Percentiles rank a stretch among this genome's conserved stretches.
Evolutionary conservation across 2,329 filamentous ascomycete species (phyloP).

Genomic region (Neofusicoccum cordaticola): DNA sequence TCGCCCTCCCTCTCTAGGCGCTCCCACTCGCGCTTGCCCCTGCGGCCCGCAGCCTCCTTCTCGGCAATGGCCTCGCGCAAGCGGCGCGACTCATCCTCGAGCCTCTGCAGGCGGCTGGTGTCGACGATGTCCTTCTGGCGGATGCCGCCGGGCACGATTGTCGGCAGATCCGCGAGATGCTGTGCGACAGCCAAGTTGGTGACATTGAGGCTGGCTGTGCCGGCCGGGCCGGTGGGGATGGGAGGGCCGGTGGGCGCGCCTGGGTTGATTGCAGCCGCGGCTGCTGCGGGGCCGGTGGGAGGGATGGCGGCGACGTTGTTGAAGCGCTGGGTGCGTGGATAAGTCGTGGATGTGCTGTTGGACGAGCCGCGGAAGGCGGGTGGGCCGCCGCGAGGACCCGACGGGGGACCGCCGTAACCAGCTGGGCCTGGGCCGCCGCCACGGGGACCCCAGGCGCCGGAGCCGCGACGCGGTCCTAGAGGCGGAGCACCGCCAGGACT

Average conservation of each 20-base stretch:
- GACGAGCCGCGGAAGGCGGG: conserved; percentile 40
- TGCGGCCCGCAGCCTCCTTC: conserved; percentile 45
- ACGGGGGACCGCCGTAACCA: conserved; percentile 29
- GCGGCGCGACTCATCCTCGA: conserved; percentile 48
- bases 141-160: conserved; percentile 43
- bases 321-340: conserved; percentile 49
- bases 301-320: conserved; percentile 14
- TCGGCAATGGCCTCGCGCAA: conserved; percentile 46
- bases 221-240: conserved; percentile 14
- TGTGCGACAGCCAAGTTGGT: conserved; percentile 21
- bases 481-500: conserved; percentile 33
- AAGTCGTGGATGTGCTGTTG: conserved; percentile 45
- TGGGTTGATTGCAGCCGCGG: conserved; percentile 5
- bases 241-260: conserved; percentile 18
- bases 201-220: conserved; percentile 18
- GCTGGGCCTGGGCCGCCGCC: conserved; percentile 25
- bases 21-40: conserved; percentile 47
- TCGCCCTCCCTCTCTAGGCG: conserved; percentile 43
- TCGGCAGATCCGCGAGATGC: conserved; percentile 44
- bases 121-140: conserved; percentile 41
- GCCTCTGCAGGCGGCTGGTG: conserved; percentile 41
- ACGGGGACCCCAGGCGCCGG: conserved; percentile 29
- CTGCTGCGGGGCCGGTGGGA: conserved; percentile 15
- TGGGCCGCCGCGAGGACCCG: conserved; percentile 32
- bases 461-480: conserved; percentile 33